Evolutionary conservation across 257 asterid species (phyloP).

Genomic region (Nicotiana obtusifolia): DNA sequence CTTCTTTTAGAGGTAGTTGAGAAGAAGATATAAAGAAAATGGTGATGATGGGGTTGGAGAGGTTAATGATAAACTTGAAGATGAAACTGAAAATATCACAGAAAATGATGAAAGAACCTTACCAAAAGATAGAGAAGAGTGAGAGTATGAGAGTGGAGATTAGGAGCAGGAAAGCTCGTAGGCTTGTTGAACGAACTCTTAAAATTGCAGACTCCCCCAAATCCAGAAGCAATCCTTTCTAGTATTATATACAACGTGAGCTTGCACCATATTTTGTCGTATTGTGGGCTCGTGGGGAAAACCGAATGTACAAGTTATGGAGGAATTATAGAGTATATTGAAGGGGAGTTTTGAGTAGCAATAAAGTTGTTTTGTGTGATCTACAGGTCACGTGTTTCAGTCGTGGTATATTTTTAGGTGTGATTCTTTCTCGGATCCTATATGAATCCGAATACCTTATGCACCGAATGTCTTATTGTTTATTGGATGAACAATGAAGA

Average conservation of each 20-base stretch:
- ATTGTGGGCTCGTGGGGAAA: too few species aligned
- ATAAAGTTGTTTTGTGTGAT: too few species aligned
- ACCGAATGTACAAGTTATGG: too few species aligned
- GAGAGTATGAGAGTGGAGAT: constrained; percentile 84
- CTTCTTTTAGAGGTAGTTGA: too few species aligned
- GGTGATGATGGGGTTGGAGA: constrained; percentile 35
- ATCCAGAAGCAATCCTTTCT: constrained; percentile 48
- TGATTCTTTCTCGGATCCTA: too few species aligned
- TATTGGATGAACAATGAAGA: too few species aligned
- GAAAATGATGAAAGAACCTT: constrained; percentile 35
- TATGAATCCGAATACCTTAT: fast-evolving
- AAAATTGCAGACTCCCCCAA: constrained; percentile 72
- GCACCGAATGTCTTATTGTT: too few species aligned
- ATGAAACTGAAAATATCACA: constrained; percentile 32
- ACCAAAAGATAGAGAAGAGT: constrained; percentile 68
- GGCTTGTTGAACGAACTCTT: constrained; percentile 61
- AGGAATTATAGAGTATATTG: too few species aligned
- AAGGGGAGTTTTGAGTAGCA: too few species aligned
- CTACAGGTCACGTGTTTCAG: too few species aligned
- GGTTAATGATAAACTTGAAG: constrained; percentile 42
- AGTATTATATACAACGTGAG: background rate
- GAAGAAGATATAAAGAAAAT: constrained; percentile 8
- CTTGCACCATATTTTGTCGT: too few species aligned
- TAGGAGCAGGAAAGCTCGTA: constrained; percentile 64
- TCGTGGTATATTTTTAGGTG: too few species aligned